Percentiles rank a stretch among this genome's conserved stretches.
Conservation (phyloP, 768 basidiomycete genomes). For the Exsudoporus frostii region DNA sequence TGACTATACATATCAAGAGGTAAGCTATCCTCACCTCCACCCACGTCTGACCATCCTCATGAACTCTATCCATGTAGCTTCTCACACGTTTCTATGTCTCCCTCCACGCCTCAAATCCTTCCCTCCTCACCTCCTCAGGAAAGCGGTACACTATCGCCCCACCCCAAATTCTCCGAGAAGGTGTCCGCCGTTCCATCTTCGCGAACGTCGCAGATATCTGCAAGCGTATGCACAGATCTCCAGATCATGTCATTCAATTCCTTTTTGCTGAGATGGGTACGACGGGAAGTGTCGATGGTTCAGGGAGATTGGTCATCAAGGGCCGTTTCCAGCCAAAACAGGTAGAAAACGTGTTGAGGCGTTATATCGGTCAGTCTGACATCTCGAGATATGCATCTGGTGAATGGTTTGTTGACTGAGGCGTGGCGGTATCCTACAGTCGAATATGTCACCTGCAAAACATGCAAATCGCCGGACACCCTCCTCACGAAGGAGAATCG, state of each 20-base stretch:
- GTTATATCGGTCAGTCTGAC: constrained; percentile 81
- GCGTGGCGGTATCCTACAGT: constrained; percentile 43
- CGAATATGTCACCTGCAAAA: constrained; percentile 99
- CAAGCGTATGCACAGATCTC: constrained; percentile 96
- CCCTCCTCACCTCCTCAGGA: constrained; percentile 77
- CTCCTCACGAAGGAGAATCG: constrained; percentile 96
- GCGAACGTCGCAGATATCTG: constrained; percentile 97
- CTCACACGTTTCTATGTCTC: constrained; percentile 89
- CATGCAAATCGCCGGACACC: constrained; percentile 98
- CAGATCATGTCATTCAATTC: constrained; percentile 97
- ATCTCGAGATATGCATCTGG: not conserved
- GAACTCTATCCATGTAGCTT: constrained; percentile 48
- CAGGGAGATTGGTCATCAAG: constrained; percentile 90
- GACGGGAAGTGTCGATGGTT: constrained; percentile 91
- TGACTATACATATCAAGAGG: constrained; percentile 96
- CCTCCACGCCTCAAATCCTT: constrained; percentile 91
- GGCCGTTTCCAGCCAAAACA: constrained; percentile 99
- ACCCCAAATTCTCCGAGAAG: constrained; percentile 91
- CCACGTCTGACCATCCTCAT: not conserved
- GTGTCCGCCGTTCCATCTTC: constrained; percentile 96
- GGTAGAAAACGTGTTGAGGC: constrained; percentile 92
- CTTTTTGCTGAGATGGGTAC: constrained; percentile 99
- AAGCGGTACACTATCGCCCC: constrained; percentile 98
- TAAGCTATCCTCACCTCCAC: constrained; percentile 30
- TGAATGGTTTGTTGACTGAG: not conserved